Conservation (phyloP, 371 early-diverging fungal species). For the Quaeritorhiza haematococci region DNA sequence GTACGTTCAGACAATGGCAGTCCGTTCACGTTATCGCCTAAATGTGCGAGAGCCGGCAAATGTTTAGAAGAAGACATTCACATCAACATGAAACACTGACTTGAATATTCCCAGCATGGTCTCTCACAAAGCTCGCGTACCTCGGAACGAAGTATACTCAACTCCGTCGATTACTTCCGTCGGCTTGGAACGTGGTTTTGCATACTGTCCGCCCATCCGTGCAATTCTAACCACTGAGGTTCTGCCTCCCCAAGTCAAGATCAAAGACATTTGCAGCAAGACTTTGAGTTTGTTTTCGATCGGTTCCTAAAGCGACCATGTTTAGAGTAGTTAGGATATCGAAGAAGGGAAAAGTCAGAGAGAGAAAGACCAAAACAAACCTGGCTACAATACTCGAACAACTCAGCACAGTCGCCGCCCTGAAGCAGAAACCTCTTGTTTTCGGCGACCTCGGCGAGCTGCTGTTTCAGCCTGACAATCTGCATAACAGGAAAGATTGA, state of each 20-base stretch:
- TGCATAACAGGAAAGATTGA: constrained; percentile 19
- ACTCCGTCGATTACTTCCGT: constrained; percentile 82
- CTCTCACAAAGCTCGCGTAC: no score
- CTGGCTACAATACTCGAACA: constrained; percentile 91
- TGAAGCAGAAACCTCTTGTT: constrained; percentile 90
- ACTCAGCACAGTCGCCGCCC: constrained; percentile 97
- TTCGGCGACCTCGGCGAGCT: constrained; percentile 81
- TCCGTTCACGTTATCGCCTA: constrained; percentile 97
- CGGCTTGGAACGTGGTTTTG: constrained; percentile 91
- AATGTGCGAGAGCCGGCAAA: constrained; percentile 22
- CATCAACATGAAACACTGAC: not conserved
- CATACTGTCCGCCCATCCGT: constrained; percentile 92
- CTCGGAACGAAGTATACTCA: constrained; percentile 58
- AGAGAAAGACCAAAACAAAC: constrained; percentile 31
- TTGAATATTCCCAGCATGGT: constrained; percentile 44
- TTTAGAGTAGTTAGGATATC: not conserved
- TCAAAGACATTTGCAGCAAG: constrained; percentile 92
- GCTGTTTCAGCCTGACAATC: constrained; percentile 76
- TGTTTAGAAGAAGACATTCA: not conserved
- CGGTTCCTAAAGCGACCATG: constrained; percentile 63
- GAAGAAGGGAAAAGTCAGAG: constrained; percentile 4
- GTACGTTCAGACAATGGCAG: constrained; percentile 77
- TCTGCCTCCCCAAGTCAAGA: constrained; percentile 88
- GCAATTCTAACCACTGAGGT: constrained; percentile 91
- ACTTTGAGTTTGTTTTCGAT: constrained; percentile 94